phyloP scores from a whole-genome alignment of 2,329 filamentous ascomycete genomes.

The Exophiala dermatitidis region DNA sequence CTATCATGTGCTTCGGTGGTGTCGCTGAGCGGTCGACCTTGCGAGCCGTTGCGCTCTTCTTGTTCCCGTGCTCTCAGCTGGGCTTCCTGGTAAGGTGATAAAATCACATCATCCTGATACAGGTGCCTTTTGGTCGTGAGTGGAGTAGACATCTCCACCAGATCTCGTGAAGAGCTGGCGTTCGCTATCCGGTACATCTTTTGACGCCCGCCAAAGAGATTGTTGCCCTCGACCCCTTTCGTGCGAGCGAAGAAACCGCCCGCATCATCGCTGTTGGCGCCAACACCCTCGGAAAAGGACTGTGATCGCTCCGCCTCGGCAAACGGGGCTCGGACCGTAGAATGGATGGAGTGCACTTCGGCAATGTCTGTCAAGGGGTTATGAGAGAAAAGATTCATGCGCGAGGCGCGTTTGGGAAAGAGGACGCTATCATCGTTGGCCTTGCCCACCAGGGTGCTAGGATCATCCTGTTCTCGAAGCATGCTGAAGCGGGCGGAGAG shows the following conservation, averaged over 20 bases:
- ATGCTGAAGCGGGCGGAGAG: constrained; percentile 94
- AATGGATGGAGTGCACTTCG: constrained; percentile 75
- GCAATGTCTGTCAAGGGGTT: constrained; percentile 71
- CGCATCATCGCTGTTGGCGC: constrained; percentile 56
- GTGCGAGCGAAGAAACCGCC: constrained; percentile 77
- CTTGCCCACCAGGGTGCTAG: constrained; percentile 79
- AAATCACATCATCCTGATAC: constrained; percentile 79
- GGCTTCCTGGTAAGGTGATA: constrained; percentile 77
- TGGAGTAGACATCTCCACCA: constrained; percentile 26
- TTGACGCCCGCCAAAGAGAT: constrained; percentile 87
- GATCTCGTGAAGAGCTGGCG: constrained; percentile 26
- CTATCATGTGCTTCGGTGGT: constrained; percentile 21
- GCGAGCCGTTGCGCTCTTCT: constrained; percentile 34
- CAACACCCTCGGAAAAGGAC: constrained; percentile 57
- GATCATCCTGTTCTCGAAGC: constrained; percentile 90
- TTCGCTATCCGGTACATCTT: constrained; percentile 84
- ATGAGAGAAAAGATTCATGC: constrained; percentile 65
- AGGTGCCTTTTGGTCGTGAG: constrained; percentile 52
- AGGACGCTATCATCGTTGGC: constrained; percentile 92
- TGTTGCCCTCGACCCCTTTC: constrained; percentile 81
- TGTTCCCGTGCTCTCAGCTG: constrained; percentile 48
- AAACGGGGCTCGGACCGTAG: constrained; percentile 53
- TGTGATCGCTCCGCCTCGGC: constrained; percentile 52
- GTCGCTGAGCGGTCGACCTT: constrained; percentile 35
- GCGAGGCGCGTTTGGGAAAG: constrained; percentile 71